A percentile compares a stretch with the other conserved stretches of the same genome.
Conservation (phyloP, 805 yeast genomes). For the Saccharomycopsis malanga region DNA sequence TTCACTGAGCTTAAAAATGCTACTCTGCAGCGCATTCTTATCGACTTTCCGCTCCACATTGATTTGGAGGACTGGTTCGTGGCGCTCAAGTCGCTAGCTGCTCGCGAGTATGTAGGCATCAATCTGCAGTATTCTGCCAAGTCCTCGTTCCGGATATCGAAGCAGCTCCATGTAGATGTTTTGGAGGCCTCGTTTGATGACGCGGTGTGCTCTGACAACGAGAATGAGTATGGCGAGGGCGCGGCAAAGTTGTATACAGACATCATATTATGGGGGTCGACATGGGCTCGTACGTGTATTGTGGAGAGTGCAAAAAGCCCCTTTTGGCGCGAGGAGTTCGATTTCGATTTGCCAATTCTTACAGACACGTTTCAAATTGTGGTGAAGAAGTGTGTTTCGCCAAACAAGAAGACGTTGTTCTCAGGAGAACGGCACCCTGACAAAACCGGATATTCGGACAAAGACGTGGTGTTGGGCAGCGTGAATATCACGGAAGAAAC, state of each 20-base stretch:
- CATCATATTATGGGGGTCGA: conserved; percentile 59
- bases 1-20: conserved; percentile 15
- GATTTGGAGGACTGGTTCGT: conserved; percentile 77
- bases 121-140: conserved; percentile 27
- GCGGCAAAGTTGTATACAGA: conserved; percentile 51
- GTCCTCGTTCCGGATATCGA: conserved; percentile 43
- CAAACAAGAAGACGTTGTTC: conserved; percentile 32
- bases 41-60: conserved; percentile 58
- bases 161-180: conserved; percentile 47
- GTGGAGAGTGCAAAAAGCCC: conserved; percentile 47
- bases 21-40: conserved; percentile 35
- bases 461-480: conserved; percentile 33
- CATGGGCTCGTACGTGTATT: conserved; percentile 73
- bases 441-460: conserved; percentile 18
- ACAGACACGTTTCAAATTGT: conserved; percentile 43
- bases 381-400: conserved; percentile 32
- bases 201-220: neutral
- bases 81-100: conserved; percentile 56
- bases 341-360: conserved; percentile 47
- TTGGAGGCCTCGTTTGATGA: conserved; percentile 54
- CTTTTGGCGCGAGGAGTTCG: conserved; percentile 78
- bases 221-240: neutral
- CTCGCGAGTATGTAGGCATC: conserved; percentile 40
- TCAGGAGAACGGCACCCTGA: conserved; percentile 38
- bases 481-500: conserved; percentile 23